Percentiles rank a stretch among this genome's conserved stretches.
phyloP scores from a whole-genome alignment of 2,329 filamentous ascomycete species.

The Plenodomus tracheiphilus region DNA sequence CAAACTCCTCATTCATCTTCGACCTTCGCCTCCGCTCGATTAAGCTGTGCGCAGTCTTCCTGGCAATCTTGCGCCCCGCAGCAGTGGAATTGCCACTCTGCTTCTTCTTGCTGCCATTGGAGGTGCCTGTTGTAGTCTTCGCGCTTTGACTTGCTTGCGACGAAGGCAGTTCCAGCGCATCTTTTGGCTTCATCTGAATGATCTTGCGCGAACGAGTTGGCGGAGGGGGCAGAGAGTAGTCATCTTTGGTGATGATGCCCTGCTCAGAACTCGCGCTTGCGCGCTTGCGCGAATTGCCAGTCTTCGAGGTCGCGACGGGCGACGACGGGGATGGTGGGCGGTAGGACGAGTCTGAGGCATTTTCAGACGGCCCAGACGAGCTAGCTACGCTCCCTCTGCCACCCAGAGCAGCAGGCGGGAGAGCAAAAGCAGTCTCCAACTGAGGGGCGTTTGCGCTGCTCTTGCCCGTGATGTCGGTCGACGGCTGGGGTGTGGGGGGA shows the following conservation, averaged over 20 bases:
- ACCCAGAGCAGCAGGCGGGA: slow-evolving; percentile 74
- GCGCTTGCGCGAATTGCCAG: slow-evolving; percentile 36
- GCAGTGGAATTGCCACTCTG: slow-evolving; percentile 70
- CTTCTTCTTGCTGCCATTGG: slow-evolving; percentile 69
- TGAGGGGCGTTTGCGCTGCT: slow-evolving; percentile 64
- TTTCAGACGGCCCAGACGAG: slow-evolving; percentile 52
- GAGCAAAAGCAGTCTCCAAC: slow-evolving; percentile 70
- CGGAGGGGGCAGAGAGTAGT: slow-evolving; percentile 84
- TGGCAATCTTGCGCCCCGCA: slow-evolving; percentile 89
- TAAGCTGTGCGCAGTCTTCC: slow-evolving; percentile 93
- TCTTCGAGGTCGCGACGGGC: slow-evolving; percentile 36
- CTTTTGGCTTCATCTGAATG: slow-evolving; percentile 88
- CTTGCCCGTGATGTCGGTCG: slow-evolving; percentile 76
- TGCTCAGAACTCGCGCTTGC: slow-evolving; percentile 30
- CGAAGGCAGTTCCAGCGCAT: slow-evolving; percentile 27
- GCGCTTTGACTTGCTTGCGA: slow-evolving; percentile 20
- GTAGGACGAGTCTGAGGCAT: slow-evolving; percentile 57
- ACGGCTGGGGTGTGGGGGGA: slow-evolving; percentile 78
- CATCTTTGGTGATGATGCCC: slow-evolving; percentile 57
- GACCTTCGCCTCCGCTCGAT: slow-evolving; percentile 88
- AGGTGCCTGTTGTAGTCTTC: slow-evolving; percentile 22
- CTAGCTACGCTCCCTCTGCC: slow-evolving; percentile 48
- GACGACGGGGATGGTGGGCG: slow-evolving; percentile 51
- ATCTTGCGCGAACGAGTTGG: slow-evolving; percentile 93
- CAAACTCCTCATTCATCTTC: slow-evolving; percentile 99